These are phyloP conservation scores for Zymoseptoria ardabiliae DNA, from an alignment of 2,329 filamentous ascomycete genomes.

Conservation along the genomic window DNA sequence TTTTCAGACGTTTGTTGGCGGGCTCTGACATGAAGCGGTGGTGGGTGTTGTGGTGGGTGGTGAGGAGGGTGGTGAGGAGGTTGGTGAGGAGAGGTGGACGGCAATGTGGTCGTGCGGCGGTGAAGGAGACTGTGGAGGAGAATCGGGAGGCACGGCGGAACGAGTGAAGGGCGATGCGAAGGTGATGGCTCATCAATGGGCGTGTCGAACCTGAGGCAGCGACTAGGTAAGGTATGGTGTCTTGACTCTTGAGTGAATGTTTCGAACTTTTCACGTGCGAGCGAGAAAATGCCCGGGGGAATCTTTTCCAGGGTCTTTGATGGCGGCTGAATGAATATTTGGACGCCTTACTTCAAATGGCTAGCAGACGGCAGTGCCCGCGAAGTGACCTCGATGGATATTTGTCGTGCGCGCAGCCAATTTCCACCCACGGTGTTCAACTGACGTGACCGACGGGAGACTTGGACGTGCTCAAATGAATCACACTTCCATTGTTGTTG, in stretches of 20 bases:
- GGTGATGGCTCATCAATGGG: neutral
- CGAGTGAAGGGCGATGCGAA: neutral
- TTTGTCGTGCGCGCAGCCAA: neutral
- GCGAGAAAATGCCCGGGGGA: no score
- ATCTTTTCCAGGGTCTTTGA: no score
- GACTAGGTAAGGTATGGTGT: neutral
- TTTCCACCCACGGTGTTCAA: no score
- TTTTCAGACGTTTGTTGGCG: slow-evolving; percentile 74
- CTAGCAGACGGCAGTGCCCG: no score
- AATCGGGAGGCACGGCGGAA: neutral
- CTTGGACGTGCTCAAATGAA: neutral
- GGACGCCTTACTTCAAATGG: no score
- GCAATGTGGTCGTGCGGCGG: neutral
- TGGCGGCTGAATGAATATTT: no score
- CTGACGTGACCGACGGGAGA: neutral
- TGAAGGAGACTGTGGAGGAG: neutral
- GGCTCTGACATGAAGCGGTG: slow-evolving; percentile 21
- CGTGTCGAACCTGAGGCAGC: neutral
- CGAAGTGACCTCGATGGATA: no score
- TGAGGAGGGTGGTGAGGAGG: slow-evolving; percentile 10
- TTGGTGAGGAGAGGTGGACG: neutral
- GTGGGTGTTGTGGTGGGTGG: slow-evolving; percentile 5
- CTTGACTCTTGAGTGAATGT: neutral
- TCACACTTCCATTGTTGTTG: no score
- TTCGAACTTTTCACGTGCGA: no score